Base-by-base conservation (phyloP, 2,329 filamentous ascomycete species). In the Fusarium aywerte region DNA sequence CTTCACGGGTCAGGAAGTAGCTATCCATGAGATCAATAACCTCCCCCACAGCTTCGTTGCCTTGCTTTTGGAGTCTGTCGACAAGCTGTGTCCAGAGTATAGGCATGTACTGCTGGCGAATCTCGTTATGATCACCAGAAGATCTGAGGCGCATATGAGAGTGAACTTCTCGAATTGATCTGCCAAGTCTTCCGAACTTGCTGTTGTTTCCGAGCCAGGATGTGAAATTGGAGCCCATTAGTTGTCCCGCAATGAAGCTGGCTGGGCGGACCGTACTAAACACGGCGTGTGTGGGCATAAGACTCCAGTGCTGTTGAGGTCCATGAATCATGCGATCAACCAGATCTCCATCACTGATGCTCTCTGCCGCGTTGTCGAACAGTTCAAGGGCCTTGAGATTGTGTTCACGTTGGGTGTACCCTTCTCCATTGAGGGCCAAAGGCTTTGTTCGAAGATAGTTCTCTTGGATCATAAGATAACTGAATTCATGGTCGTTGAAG, bases 401-500 rank as follows among this genome's bases (percentile, higher is more conserved):
- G 65, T 89, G 85, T 76, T 95, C 90, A 66, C 87, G 88, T 58
- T 86, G 87, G 6, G 58, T 77, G 75, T 89, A 90, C 20, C 81
- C 79, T 44, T 82, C 80, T 49, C 83, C 84, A 62, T 83, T 85
- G 5, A 92, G 81, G 6, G 79, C 84, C 62, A 89, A 84, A 4
- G 96, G 96, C 62, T 89, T 92, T 3, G 93, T 93, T 65, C 89
- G 90, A 13, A 99, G 84, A 72, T 99, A 99, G 76, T 99, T 99
- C 78, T 99, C 96, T 77, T 99, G 96, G 44, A 99, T 89, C 96
- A 99, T 98, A 52, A 99, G 83, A 75, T 90, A 96, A 74, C 93
- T 97, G 80, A 98, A 97, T 73, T 99, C 96, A 75, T 99, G 96
- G 73, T 99, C 96, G 77, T 99, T 98, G 84, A 99, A 99, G 78